Evolutionary conservation across 805 yeast species (phyloP), one percentile per base, ranked within the genome.

Genomic region (Phaffomyces opuntiae): DNA sequence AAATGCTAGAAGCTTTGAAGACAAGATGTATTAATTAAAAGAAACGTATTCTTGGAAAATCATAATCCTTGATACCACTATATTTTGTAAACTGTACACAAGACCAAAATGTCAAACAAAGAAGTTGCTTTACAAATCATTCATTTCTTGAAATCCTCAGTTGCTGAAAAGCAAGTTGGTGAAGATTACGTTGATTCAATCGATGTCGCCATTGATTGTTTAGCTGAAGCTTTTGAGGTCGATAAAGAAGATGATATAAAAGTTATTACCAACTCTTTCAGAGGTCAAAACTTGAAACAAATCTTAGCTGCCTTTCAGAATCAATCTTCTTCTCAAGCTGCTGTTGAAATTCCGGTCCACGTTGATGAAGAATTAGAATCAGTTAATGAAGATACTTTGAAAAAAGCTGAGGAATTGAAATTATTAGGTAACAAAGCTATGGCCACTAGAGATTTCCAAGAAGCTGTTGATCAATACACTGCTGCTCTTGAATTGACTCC

Each of bases 151-250:
- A 74, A 77, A 55, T 57, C 69, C 16, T 67, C 86, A 11, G 76
- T 84, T 17, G 61, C 73, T 39, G 73, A 75, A 51, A 85, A 86
- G 38, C 75, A 76, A 38, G 77, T 90, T 39, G 67, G 83, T 34
- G 85, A 81, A 51, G 98, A 91, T 52, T 87, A 81, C 61, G 74
- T 75, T 46, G 98, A 93, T 55, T 87, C 96, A 9, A 73, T 91
- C 55, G 96, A 89, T 53, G 95, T 91, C 43, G 98, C 98, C 49
- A 76, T 89, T 53, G 96, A 88, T 60, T 88, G 97, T 70, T 78
- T 93, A 47, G 78, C 86, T 24, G 98, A 90, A 57, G 88, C 95
- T 11, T 91, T 83, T 62, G 81, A 73, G 42, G 80, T 90, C 25
- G 72, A 75, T 52, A 73, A 74, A 54, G 81, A 75, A 25, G 69